Conservation (phyloP, 129 eudicot species). For the Apium graveolens region DNA sequence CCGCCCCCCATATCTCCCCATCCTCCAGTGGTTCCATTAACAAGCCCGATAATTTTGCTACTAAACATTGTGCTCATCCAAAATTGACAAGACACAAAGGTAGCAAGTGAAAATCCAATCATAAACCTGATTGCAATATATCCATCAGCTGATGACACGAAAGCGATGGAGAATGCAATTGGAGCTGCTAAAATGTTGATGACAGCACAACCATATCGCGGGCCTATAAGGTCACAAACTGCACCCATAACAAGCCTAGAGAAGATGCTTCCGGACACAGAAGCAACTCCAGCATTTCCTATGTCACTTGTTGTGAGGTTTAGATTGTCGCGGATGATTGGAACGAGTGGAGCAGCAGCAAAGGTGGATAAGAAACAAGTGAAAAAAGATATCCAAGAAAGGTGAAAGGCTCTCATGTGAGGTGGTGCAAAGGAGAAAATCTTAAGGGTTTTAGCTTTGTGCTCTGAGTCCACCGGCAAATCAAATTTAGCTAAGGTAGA, state of each 20-base stretch:
- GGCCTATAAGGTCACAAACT: slow-evolving; percentile 40
- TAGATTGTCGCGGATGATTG: slow-evolving; percentile 27
- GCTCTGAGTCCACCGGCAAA: slow-evolving; percentile 7
- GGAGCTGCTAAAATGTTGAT: slow-evolving; percentile 33
- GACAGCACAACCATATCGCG: slow-evolving; percentile 29
- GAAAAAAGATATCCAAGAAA: slow-evolving; percentile 10
- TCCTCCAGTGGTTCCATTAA: slow-evolving; percentile 44
- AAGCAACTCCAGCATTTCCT: slow-evolving; percentile 37
- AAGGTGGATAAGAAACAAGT: slow-evolving; percentile 11
- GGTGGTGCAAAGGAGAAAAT: not conserved
- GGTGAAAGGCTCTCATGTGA: slow-evolving; percentile 15
- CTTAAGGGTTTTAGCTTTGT: slow-evolving; percentile 3
- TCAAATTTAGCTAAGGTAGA: not conserved
- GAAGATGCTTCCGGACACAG: slow-evolving; percentile 37
- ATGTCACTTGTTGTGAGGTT: slow-evolving; percentile 26
- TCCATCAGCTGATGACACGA: slow-evolving; percentile 26
- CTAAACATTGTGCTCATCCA: slow-evolving; percentile 52
- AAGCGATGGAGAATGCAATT: slow-evolving; percentile 20
- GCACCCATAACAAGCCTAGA: slow-evolving; percentile 42
- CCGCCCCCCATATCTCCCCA: slow-evolving; percentile 48
- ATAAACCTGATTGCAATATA: slow-evolving; percentile 32
- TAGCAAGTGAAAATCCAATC: slow-evolving; percentile 40
- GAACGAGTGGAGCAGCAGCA: slow-evolving; percentile 28
- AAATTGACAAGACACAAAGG: slow-evolving; percentile 35
- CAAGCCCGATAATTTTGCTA: slow-evolving; percentile 38